Conservation (phyloP, 1,139 yeast genomes). For the Scheffersomyces illinoinensis region DNA sequence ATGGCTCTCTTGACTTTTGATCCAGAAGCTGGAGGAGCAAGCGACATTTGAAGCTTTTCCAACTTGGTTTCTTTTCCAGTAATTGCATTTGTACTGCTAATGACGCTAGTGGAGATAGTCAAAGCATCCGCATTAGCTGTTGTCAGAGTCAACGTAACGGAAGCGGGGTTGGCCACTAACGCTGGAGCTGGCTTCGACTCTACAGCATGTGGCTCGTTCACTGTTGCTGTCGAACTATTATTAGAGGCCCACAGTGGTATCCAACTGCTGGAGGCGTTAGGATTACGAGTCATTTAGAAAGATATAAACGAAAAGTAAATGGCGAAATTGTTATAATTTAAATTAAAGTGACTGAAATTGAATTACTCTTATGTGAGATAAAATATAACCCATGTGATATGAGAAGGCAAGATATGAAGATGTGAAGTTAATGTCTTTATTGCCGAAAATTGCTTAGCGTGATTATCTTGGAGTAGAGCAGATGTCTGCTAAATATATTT, state of each 20-base stretch:
- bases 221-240: not conserved
- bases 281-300: not conserved
- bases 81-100: not conserved
- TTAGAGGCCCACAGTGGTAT: conserved; percentile 6
- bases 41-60: not conserved
- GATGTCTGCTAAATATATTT: not conserved
- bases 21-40: not conserved
- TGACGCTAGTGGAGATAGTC: not conserved
- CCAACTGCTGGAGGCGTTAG: conserved; percentile 6
- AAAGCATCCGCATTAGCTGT: not conserved
- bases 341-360: not conserved
- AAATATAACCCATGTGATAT: not conserved
- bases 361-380: not conserved
- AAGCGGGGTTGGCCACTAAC: not conserved
- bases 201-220: not conserved
- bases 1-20: not conserved
- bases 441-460: not conserved
- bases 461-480: not conserved
- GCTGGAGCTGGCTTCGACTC: not conserved
- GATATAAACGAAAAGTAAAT: not conserved
- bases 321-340: not conserved
- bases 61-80: not conserved
- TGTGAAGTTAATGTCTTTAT: not conserved
- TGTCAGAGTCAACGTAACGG: not conserved
- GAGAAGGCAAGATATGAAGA: not conserved